Base-by-base conservation (phyloP, 2,329 filamentous ascomycete species). In the Diplocarpon mali region DNA sequence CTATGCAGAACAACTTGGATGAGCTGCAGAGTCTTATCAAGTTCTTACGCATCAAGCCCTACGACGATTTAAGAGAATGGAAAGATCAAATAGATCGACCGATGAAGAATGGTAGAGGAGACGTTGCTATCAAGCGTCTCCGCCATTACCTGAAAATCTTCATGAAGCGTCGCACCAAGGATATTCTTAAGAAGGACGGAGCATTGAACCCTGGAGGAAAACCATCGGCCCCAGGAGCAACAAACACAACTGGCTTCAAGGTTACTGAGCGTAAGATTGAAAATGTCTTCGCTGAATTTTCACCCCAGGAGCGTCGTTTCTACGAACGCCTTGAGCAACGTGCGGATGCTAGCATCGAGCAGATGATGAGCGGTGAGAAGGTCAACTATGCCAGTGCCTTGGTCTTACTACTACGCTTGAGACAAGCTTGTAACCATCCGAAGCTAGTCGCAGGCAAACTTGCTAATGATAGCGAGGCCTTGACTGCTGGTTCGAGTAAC, bases 141-240 rank as follows among this genome's bases (percentile, higher is more conserved):
- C 88, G 95, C 54, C 79, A 83, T 45, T 79, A 94, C 49, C 69
- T 98, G 3, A 83, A 85, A 44, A 90, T 88, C 44, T 95, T 95
- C 67, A 98, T 98, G 92, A 95, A 96, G 69, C 81, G 92, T n/a
- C 80, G 92, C 35, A 96, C 89, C 8, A 98, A 98, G 65, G 88
- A 95, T 16, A 86, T 98, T n/a, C 68, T 98, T 49, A 95, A 92
- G 65, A 75, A 87, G 55, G 86, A 86, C 10, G 85, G 86, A 10
- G 86, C 85, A 1, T 68, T 93, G 14, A 84, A 85, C 48, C 81
- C 84, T 20, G 85, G 85, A 31, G 80, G 83, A 42, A 85, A 86
- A 60, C 56, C 64, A 52, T 66, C 69, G 51, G 61, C 62, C 63
- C 38, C 63, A 55, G 52, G 69, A 67, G 20, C 64, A 44, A 60